Evolutionary conservation across 2,329 filamentous ascomycete genomes (phyloP), one percentile per base, ranked within the genome.

Genomic region (Botrytis porri): DNA sequence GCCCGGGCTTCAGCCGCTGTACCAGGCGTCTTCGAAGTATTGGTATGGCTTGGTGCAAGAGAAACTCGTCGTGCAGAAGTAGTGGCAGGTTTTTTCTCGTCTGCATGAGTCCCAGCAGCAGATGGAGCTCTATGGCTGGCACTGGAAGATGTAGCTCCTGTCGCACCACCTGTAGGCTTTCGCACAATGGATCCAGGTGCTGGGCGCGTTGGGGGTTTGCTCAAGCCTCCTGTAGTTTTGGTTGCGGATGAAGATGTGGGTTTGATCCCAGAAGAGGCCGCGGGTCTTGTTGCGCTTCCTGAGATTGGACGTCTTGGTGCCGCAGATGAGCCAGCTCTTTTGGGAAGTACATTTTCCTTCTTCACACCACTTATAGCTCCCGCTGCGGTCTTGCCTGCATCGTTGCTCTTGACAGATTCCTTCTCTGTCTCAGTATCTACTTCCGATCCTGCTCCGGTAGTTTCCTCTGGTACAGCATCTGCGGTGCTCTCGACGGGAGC

Each of bases 191-290:
- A 76, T 22, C 74, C 77, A 70, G 76, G 59, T 29, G 75, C 72
- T 32, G 79, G 77, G 39, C 80, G 78, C 65, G 80, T 77, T 54
- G 80, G 80, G 61, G 80, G 80, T 71, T 81, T 82, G 73, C 78
- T 80, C 37, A 81, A 71, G n/a, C 79, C 80, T 64, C 78, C 78
- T 41, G 76, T 76, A 43, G 77, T 76, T 63, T 71, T 72, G 12
- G 73, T 72, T 59, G 77, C 75, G 59, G 77, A 69, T 60, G 80
- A 79, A 32, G 79, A 77, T 43, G 76, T 73, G 9, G 77, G 76
- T 54, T 77, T 76, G 57, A 77, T 74, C n/a, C 76, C 71, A 61
- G 79, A 76, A 12, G 77, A 74, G 32, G 79, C 72, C 64, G 78
- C 71, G 35, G 79, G 66, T 54, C 75, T 76, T 41, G 65, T 57